Evolutionary conservation across 2,329 filamentous ascomycete species (phyloP).

Genomic region (Epichloe elymi): DNA sequence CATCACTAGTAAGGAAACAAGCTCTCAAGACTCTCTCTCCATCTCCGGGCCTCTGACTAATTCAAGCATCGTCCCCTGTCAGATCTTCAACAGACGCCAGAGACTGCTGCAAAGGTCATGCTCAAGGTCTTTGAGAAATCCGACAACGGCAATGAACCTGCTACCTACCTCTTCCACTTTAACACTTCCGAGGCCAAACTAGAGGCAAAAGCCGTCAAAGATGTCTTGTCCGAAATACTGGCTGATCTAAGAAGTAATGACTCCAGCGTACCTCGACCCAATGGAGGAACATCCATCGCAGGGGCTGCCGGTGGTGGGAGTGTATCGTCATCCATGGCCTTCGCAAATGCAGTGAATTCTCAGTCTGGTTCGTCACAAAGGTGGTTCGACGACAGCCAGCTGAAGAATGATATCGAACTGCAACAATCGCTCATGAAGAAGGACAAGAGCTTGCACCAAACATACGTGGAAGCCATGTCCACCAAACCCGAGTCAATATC

Average conservation of each 20-base stretch:
- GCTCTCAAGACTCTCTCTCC: constrained; percentile 1
- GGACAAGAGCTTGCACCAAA: constrained; percentile 61
- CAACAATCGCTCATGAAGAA: constrained; percentile 82
- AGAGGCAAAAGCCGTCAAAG: constrained; percentile 78
- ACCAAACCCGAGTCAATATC: constrained; percentile 78
- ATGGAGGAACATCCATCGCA: constrained; percentile 15
- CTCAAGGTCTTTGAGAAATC: constrained; percentile 77
- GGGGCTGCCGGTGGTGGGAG: constrained; percentile 23
- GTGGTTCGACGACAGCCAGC: constrained; percentile 68
- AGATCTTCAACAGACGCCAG: constrained; percentile 94
- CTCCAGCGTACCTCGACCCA: constrained; percentile 35
- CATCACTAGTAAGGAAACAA: constrained; percentile 56
- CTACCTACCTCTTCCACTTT: constrained; percentile 78
- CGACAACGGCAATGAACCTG: constrained; percentile 42
- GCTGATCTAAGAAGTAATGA: constrained; percentile 50
- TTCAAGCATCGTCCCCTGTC: neutral
- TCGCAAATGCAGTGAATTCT: constrained; percentile 54
- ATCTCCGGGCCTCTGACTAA: neutral
- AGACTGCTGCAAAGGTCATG: constrained; percentile 79
- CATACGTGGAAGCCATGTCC: constrained; percentile 72
- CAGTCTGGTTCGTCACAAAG: constrained; percentile 38
- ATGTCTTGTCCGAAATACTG: constrained; percentile 66
- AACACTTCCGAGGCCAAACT: constrained; percentile 65
- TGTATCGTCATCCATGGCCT: constrained; percentile 59
- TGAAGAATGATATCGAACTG: constrained; percentile 66